Percentiles rank a stretch among this genome's conserved stretches.
phyloP scores from a whole-genome alignment of 1,284 basidiomycete species.

The Boletus sp. region DNA sequence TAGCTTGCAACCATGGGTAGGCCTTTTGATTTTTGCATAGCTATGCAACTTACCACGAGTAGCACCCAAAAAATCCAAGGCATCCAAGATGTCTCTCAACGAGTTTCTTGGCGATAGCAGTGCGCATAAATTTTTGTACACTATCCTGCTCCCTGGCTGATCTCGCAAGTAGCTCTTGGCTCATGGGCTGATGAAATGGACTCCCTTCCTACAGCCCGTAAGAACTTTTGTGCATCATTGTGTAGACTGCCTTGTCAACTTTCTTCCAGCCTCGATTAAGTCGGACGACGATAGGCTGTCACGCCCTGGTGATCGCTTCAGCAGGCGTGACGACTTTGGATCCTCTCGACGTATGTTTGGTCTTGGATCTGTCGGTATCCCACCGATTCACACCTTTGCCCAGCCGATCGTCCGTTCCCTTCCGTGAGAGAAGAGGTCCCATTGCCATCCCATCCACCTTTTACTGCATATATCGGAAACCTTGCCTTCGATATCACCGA shows the following conservation, averaged over 20 bases:
- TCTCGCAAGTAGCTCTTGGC: slow-evolving; percentile 58
- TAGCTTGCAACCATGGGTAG: slow-evolving; percentile 27
- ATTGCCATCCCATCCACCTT: slow-evolving; percentile 92
- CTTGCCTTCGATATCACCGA: slow-evolving; percentile 92
- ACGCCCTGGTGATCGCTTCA: slow-evolving; percentile 52
- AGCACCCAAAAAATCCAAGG: slow-evolving; percentile 79
- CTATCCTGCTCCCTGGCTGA: slow-evolving; percentile 16
- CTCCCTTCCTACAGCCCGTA: slow-evolving; percentile 83
- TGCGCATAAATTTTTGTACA: slow-evolving; percentile 42
- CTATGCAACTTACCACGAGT: slow-evolving; percentile 19
- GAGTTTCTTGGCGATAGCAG: slow-evolving; percentile 85
- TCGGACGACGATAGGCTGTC: slow-evolving; percentile 52
- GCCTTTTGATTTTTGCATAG: not conserved
- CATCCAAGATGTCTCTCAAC: slow-evolving; percentile 86
- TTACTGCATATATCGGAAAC: slow-evolving; percentile 96
- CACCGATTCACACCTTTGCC: slow-evolving; percentile 13
- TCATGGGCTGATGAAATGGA: slow-evolving; percentile 99
- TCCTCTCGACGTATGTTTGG: slow-evolving; percentile 55
- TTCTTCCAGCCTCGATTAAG: slow-evolving; percentile 54
- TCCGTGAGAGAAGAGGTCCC: slow-evolving; percentile 88
- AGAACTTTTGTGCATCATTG: slow-evolving; percentile 36
- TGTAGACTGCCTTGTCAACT: slow-evolving; percentile 19
- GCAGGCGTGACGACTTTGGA: slow-evolving; percentile 61
- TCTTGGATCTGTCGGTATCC: slow-evolving; percentile 2
- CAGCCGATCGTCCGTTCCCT: slow-evolving; percentile 60